These are phyloP conservation scores for Cladosporium colombiae DNA, from an alignment of 2,329 filamentous ascomycete species.

Conservation along the genomic window DNA sequence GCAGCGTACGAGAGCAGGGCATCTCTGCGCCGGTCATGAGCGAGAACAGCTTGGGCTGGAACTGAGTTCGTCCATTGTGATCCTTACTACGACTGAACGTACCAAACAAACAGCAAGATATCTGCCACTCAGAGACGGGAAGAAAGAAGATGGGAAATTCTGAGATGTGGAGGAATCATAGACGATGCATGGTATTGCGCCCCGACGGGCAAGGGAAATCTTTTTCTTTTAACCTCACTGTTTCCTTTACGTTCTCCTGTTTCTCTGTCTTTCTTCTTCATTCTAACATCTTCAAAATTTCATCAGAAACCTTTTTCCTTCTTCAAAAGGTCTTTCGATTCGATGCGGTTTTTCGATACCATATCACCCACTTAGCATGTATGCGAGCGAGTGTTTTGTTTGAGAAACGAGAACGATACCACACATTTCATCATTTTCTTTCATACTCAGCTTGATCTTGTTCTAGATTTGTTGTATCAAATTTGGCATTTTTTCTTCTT, in stretches of 20 bases:
- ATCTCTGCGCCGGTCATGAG: constrained; percentile 90
- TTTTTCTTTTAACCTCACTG: neutral
- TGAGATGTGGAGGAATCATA: neutral
- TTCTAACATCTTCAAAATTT: neutral
- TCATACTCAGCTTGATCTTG: neutral
- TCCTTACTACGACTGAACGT: neutral
- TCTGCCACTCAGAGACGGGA: neutral
- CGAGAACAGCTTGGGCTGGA: constrained; percentile 95
- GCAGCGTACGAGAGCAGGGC: constrained; percentile 65
- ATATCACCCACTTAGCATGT: neutral
- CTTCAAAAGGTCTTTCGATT: neutral
- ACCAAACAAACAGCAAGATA: neutral
- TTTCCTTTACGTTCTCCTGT: neutral
- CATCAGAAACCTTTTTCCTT: neutral
- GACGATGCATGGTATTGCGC: neutral
- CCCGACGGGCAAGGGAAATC: neutral
- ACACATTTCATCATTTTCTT: neutral
- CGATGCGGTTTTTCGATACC: neutral
- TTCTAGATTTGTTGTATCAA: neutral
- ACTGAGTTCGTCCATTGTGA: constrained; percentile 54
- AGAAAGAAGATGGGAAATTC: neutral
- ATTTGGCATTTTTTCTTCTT: neutral
- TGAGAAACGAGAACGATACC: neutral
- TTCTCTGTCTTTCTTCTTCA: neutral
- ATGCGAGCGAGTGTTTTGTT: neutral